A percentile compares a stretch with the other conserved stretches of the same genome.
These are phyloP conservation scores for Arthrobotrys conoides DNA, from an alignment of 2,329 filamentous ascomycete genomes.

Conservation along the genomic window DNA sequence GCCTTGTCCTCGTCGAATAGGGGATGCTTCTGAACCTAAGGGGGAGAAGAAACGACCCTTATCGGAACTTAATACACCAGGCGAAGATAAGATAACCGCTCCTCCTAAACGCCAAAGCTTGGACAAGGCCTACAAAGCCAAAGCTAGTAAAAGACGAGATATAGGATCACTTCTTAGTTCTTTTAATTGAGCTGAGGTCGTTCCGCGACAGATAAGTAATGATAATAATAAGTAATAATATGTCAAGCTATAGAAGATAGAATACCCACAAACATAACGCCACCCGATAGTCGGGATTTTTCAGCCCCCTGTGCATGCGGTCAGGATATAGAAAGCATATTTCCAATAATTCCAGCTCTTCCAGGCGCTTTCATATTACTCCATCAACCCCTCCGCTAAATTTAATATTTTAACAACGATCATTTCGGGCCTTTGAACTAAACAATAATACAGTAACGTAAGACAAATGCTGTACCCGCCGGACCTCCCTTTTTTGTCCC, in stretches of 20 bases:
- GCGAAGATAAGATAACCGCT: background rate
- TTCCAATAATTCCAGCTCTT: background rate
- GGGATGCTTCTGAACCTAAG: slow-evolving; percentile 9
- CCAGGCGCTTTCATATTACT: background rate
- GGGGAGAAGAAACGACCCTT: slow-evolving; percentile 33
- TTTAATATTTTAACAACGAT: background rate
- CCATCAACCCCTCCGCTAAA: slow-evolving; percentile 4
- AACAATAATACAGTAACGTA: slow-evolving; percentile 16
- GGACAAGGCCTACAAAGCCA: slow-evolving; percentile 29
- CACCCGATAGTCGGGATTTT: background rate
- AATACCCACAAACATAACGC: slow-evolving; percentile 15
- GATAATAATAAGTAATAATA: slow-evolving; percentile 22
- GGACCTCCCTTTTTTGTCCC: slow-evolving; percentile 29
- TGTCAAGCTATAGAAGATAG: slow-evolving; percentile 1
- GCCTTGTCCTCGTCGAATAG: background rate
- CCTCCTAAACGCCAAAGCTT: slow-evolving; percentile 21
- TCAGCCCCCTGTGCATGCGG: background rate
- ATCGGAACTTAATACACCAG: slow-evolving; percentile 1
- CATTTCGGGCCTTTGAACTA: background rate
- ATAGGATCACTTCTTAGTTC: slow-evolving; percentile 47
- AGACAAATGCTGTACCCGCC: slow-evolving; percentile 9
- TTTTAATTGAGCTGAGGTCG: slow-evolving; percentile 15
- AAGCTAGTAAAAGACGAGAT: slow-evolving; percentile 43
- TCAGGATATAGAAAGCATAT: background rate
- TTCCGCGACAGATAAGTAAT: slow-evolving; percentile 1